phyloP scores from a whole-genome alignment of 768 basidiomycete species.

The Psilocybe subaeruginosa region DNA sequence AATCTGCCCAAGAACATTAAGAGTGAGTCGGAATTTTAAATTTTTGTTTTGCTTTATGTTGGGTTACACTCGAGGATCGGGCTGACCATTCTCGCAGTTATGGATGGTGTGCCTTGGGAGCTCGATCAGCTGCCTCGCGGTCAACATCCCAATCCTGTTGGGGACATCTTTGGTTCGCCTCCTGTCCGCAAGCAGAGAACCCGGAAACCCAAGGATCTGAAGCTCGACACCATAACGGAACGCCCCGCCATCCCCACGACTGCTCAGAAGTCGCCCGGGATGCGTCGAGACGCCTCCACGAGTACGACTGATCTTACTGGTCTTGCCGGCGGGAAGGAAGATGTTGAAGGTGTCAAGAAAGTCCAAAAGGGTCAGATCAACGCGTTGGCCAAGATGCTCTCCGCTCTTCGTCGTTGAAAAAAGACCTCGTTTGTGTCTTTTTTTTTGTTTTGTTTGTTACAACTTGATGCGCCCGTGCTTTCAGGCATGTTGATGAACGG shows the following conservation, averaged over 20 bases:
- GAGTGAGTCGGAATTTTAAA: constrained; percentile 50
- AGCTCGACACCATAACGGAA: constrained; percentile 78
- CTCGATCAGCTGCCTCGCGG: constrained; percentile 70
- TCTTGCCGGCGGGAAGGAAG: constrained; percentile 39
- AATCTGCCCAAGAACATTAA: constrained; percentile 76
- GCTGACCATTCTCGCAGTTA: constrained; percentile 44
- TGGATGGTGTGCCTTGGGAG: constrained; percentile 80
- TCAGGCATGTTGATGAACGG: constrained; percentile 15
- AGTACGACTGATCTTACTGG: constrained; percentile 74
- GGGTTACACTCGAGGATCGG: constrained; percentile 7
- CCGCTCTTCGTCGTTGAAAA: constrained; percentile 68
- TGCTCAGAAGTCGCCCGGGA: constrained; percentile 45
- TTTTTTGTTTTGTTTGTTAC: background rate
- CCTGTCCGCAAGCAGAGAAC: constrained; percentile 67
- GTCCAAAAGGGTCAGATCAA: constrained; percentile 91
- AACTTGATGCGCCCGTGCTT: constrained; percentile 10
- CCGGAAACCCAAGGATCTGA: constrained; percentile 66
- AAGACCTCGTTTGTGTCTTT: background rate
- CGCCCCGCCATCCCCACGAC: constrained; percentile 43
- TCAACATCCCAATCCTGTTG: constrained; percentile 60
- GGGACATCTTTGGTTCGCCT: constrained; percentile 65
- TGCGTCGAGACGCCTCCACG: constrained; percentile 67
- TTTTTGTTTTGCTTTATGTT: constrained; percentile 2
- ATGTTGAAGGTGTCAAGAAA: constrained; percentile 59
- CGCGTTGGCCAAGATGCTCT: constrained; percentile 90